Conservation (phyloP, 2,329 filamentous ascomycete species). For the Cephalotrichum gorgonifer region DNA sequence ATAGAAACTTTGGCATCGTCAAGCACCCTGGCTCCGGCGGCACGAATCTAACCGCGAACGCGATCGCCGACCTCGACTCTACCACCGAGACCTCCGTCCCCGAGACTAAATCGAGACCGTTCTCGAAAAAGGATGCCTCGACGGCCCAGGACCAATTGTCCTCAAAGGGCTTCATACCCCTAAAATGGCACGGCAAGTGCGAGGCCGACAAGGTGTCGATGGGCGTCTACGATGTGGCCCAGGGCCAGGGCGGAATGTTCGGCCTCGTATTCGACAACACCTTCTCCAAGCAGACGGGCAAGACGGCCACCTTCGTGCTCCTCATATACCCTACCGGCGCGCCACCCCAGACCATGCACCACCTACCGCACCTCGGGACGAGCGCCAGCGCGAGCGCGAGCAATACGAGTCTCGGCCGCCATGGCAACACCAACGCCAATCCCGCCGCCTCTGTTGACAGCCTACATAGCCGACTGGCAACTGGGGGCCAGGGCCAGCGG, state of each 20-base stretch:
- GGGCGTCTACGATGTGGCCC: slow-evolving; percentile 71
- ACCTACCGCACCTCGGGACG: slow-evolving; percentile 47
- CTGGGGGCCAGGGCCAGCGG: slow-evolving; percentile 21
- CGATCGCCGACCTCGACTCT: slow-evolving; percentile 31
- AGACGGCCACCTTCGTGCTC: slow-evolving; percentile 89
- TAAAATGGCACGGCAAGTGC: slow-evolving; percentile 88
- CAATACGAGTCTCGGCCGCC: slow-evolving; percentile 41
- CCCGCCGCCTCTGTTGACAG: slow-evolving; percentile 51
- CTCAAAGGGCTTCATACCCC: slow-evolving; percentile 57
- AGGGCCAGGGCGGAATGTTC: slow-evolving; percentile 79
- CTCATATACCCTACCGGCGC: slow-evolving; percentile 83
- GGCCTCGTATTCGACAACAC: slow-evolving; percentile 97
- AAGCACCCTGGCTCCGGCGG: slow-evolving; percentile 77
- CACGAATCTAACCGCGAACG: slow-evolving; percentile 33
- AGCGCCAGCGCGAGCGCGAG: slow-evolving; percentile 23
- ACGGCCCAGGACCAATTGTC: slow-evolving; percentile 54
- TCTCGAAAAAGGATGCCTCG: slow-evolving; percentile 45
- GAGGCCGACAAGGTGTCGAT: slow-evolving; percentile 93
- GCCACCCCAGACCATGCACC: slow-evolving; percentile 63
- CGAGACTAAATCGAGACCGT: slow-evolving; percentile 35
- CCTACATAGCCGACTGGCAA: slow-evolving; percentile 39
- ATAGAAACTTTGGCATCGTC: slow-evolving; percentile 88
- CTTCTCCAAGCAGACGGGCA: slow-evolving; percentile 90
- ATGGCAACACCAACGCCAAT: slow-evolving; percentile 29
- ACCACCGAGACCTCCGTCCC: slow-evolving; percentile 34